phyloP scores from a whole-genome alignment of 805 yeast species.

The Cyberlindnera euphorbiae region DNA sequence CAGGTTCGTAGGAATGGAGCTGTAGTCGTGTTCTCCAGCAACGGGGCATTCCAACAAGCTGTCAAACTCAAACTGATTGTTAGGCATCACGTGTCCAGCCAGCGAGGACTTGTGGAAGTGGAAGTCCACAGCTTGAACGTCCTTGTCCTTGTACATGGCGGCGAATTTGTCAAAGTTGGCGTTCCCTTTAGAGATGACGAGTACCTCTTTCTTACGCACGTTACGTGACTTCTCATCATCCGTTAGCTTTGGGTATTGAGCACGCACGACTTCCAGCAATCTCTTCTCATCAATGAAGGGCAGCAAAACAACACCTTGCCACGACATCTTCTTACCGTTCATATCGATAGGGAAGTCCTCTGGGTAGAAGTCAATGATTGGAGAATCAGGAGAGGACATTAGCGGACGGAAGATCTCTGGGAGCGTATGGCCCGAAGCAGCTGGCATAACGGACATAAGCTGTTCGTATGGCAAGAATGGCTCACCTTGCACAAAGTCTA shows the following conservation, averaged over 20 bases:
- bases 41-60: conserved; percentile 32
- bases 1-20: conserved; percentile 36
- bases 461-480: conserved; percentile 93
- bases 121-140: conserved; percentile 32
- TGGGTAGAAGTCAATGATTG: conserved; percentile 88
- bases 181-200: conserved; percentile 64
- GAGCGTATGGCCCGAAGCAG: conserved; percentile 82
- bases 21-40: conserved; percentile 28
- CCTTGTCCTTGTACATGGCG: conserved; percentile 23
- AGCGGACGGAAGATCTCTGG: conserved; percentile 78
- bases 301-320: conserved; percentile 90
- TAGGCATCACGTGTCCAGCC: conserved; percentile 49
- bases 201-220: conserved; percentile 61
- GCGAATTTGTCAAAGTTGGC: conserved; percentile 35
- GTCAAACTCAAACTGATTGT: conserved; percentile 29
- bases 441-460: conserved; percentile 85
- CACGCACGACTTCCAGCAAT: conserved; percentile 59
- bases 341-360: conserved; percentile 83
- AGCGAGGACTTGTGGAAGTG: conserved; percentile 49
- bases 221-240: conserved; percentile 69
- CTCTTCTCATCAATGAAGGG: conserved; percentile 89
- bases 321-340: conserved; percentile 92
- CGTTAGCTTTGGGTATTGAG: conserved; percentile 56
- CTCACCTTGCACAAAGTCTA: conserved; percentile 58
- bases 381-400: conserved; percentile 77